Evolutionary conservation across 176 grass and related monocot species (phyloP).

Genomic region (Thinopyrum elongatum): DNA sequence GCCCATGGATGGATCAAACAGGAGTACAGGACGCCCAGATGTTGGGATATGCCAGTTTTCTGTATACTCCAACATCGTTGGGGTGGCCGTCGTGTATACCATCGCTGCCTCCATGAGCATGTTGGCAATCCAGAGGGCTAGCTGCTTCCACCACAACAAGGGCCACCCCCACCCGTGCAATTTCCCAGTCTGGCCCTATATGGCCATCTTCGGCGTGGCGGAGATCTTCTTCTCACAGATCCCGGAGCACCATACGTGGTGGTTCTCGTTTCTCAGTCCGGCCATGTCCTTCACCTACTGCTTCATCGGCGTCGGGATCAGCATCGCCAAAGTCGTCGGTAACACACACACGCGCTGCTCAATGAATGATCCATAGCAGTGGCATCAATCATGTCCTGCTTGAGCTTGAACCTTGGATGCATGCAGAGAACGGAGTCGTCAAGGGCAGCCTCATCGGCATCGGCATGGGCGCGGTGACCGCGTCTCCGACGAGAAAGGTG

Average conservation of each 20-base stretch:
- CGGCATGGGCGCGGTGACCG: neutral
- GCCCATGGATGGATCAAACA: conserved; percentile 21
- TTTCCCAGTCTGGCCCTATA: conserved; percentile 73
- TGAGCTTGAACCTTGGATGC: too few relatives aligned
- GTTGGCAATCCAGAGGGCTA: conserved; percentile 75
- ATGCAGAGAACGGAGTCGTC: conserved; percentile 22
- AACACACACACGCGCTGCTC: conserved; percentile 23
- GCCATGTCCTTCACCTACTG: conserved; percentile 99
- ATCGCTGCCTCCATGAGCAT: conserved; percentile 95
- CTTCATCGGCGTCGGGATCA: conserved; percentile 63
- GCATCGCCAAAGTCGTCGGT: conserved; percentile 68
- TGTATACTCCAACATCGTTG: conserved; percentile 89
- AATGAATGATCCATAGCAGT: too few relatives aligned
- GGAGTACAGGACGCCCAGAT: conserved; percentile 52
- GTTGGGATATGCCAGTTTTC: conserved; percentile 78
- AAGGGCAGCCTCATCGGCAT: conserved; percentile 45
- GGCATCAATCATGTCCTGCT: too few relatives aligned
- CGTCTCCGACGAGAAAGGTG: conserved; percentile 40
- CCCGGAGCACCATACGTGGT: conserved; percentile 80
- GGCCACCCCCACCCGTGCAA: conserved; percentile 62
- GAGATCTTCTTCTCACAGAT: conserved; percentile 95
- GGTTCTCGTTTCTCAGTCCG: conserved; percentile 80
- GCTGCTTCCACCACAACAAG: conserved; percentile 69
- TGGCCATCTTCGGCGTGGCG: conserved; percentile 83
- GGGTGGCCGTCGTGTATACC: conserved; percentile 92